These are phyloP conservation scores for Typha latifolia DNA, from an alignment of 176 grass and related monocot species.

Conservation along the genomic window DNA sequence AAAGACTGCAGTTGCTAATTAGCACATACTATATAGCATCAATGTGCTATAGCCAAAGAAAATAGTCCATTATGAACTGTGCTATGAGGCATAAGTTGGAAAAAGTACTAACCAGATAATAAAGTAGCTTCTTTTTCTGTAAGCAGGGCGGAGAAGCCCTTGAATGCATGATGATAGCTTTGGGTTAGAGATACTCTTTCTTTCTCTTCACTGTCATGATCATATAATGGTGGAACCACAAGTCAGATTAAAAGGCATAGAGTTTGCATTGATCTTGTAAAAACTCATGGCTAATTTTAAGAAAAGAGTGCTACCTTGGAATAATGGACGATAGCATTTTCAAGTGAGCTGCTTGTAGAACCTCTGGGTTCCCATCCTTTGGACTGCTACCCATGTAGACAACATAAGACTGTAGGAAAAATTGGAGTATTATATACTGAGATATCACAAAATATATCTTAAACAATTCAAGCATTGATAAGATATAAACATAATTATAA, in stretches of 20 bases:
- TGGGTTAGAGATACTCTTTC: conserved; percentile 51
- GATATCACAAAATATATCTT: neutral
- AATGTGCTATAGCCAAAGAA: neutral
- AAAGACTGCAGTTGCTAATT: too few species aligned
- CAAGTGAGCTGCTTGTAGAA: conserved; percentile 42
- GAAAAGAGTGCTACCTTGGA: conserved; percentile 12
- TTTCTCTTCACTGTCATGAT: conserved; percentile 39
- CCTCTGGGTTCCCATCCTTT: conserved; percentile 22
- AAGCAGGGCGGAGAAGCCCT: conserved; percentile 71
- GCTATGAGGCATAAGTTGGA: neutral
- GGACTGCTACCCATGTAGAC: conserved; percentile 64
- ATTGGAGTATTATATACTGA: neutral
- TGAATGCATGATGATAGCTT: conserved; percentile 86
- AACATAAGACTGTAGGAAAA: conserved; percentile 66
- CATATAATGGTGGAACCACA: neutral
- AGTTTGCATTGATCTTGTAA: neutral
- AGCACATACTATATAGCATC: too few species aligned
- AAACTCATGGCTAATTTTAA: neutral
- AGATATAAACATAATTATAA: neutral
- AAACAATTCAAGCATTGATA: neutral
- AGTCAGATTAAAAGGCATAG: neutral
- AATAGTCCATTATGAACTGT: neutral
- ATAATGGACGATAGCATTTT: conserved; percentile 75
- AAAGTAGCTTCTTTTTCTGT: conserved; percentile 69
- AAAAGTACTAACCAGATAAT: conserved; percentile 42